These are phyloP conservation scores for Mycena belliarum DNA, from an alignment of 768 basidiomycete species.

Conservation along the genomic window DNA sequence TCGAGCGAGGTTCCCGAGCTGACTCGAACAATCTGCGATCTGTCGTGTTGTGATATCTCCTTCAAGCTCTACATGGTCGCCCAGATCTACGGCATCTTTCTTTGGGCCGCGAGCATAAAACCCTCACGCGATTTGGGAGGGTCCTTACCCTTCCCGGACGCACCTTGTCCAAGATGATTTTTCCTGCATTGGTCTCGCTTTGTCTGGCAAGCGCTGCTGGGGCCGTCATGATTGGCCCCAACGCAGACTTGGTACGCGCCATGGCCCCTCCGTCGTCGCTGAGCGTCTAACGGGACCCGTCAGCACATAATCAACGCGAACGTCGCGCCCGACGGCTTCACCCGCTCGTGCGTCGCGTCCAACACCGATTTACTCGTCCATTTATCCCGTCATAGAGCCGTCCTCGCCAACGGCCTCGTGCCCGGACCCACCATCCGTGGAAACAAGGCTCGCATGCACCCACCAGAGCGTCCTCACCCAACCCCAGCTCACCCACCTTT, in stretches of 20 bases:
- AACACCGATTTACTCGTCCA: background rate
- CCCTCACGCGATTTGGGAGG: background rate
- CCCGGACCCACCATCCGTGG: constrained; percentile 41
- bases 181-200: constrained; percentile 5
- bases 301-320: constrained; percentile 30
- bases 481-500: background rate
- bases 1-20: too few species aligned
- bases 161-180: constrained; percentile 1
- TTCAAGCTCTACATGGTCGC: too few species aligned
- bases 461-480: too few species aligned
- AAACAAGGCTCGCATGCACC: constrained; percentile 29
- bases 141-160: background rate
- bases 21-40: background rate
- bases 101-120: background rate
- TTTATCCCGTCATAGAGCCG: constrained; percentile 32
- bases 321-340: constrained; percentile 39
- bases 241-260: constrained; percentile 2
- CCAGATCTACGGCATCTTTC: too few species aligned
- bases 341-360: constrained; percentile 31
- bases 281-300: background rate
- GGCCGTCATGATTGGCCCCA: constrained; percentile 8
- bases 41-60: constrained; percentile 3
- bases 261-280: background rate
- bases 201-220: background rate
- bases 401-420: constrained; percentile 37